Conservation (phyloP, 2,329 filamentous ascomycete species). For the Diplodia seriata region DNA sequence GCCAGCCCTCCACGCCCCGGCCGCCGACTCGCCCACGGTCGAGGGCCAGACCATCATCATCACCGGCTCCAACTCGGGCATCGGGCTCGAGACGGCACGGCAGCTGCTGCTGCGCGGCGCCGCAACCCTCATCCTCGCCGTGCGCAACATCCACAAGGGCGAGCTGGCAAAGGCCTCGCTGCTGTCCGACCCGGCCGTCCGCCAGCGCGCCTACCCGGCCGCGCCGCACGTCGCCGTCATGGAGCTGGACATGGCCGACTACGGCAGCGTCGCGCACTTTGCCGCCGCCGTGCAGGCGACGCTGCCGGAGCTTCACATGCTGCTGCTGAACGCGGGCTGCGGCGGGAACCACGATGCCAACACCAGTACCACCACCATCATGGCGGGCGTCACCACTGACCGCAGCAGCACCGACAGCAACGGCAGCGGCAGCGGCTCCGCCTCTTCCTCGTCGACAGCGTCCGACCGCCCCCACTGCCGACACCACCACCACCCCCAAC, state of each 20-base stretch:
- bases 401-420: background rate
- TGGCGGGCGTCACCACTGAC: background rate
- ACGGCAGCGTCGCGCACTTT: background rate
- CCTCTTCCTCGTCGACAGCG: background rate
- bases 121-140: slow-evolving; percentile 9
- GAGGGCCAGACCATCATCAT: slow-evolving; percentile 33
- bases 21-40: background rate
- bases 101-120: slow-evolving; percentile 13
- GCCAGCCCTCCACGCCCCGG: slow-evolving; percentile 3
- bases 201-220: background rate
- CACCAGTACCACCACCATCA: too few relatives aligned
- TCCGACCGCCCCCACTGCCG: background rate
- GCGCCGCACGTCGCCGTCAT: background rate
- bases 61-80: slow-evolving; percentile 36
- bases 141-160: slow-evolving; percentile 14
- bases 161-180: background rate
- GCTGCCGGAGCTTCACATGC: background rate
- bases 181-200: slow-evolving; percentile 11
- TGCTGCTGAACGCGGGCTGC: slow-evolving; percentile 6
- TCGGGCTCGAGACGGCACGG: slow-evolving; percentile 33
- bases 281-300: background rate
- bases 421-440: background rate
- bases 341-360: background rate
- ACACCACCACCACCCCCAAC: background rate
- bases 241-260: slow-evolving; percentile 10